Conservation (phyloP, 1,284 basidiomycete species). For the Sphaerobolus stellatus region DNA sequence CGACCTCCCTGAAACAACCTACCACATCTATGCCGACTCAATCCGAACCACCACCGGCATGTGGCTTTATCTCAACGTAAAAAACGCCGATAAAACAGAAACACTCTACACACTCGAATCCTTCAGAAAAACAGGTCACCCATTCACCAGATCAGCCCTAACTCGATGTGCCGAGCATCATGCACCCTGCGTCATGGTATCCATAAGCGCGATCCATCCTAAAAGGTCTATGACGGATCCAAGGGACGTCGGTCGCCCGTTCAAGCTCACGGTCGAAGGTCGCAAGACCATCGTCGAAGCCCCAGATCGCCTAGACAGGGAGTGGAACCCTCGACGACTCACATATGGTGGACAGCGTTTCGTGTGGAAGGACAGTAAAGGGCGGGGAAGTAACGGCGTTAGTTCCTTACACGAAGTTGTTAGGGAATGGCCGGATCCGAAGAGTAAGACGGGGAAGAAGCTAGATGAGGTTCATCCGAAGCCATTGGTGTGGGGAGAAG, state of each 20-base stretch:
- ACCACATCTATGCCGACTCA: background rate
- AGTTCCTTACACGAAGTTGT: background rate
- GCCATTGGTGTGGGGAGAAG: background rate
- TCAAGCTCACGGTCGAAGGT: background rate
- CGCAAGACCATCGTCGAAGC: background rate
- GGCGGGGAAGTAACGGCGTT: background rate
- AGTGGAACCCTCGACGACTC: constrained; percentile 1
- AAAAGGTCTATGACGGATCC: background rate
- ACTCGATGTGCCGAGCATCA: background rate
- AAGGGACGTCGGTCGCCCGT: background rate
- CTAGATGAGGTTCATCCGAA: background rate
- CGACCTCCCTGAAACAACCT: background rate
- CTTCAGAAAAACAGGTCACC: background rate
- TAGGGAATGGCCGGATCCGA: background rate
- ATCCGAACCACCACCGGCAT: background rate
- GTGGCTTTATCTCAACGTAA: background rate
- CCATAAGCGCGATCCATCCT: background rate
- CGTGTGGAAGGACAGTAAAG: constrained; percentile 2
- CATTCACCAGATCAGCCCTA: background rate
- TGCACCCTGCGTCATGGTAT: background rate
- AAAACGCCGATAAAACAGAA: constrained; percentile 1
- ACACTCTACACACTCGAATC: background rate
- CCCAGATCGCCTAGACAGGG: constrained; percentile 1
- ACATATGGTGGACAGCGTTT: constrained; percentile 1
- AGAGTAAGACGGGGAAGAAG: constrained; percentile 1